Evolutionary conservation across 2,329 filamentous ascomycete genomes (phyloP), one percentile per base, ranked within the genome.

Genomic region (Verticillium albo-atrum): DNA sequence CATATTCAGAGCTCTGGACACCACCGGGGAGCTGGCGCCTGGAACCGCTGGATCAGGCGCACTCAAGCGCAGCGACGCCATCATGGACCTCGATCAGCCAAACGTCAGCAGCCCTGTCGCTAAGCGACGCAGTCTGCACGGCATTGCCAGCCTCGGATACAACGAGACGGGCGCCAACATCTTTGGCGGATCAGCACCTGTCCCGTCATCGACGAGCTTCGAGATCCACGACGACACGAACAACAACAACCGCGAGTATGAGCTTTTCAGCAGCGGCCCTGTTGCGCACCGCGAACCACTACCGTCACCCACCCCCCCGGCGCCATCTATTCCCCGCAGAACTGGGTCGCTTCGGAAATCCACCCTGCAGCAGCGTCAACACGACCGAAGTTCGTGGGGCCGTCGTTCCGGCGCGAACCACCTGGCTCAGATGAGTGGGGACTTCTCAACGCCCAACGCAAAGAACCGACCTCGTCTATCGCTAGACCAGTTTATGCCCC

Each of bases 1-100:
- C 15, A 73, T 82, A 32, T 73, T 83, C 51, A 82, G 82, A 63
- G 71, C 83, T n/a, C 69, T 79, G 17, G 83, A 86, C 56, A 71
- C 72, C 20, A 77, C 74, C 54, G 70, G 64, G 34, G 77, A 80
- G 64, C 66, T 77, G 56, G 75, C 79, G 54, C 75, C 79, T 55
- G 79, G 84, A 20, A 79, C 83, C 23, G 86, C 87, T 62, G 62
- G 62, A n/a, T 87, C 89, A 6, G 97, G 94, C 71, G 93, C 94
- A 5, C 78, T 98, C 66, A 97, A 98, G 81, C 88, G 95, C 67
- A 94, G 89, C 70, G 94, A 98, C 77, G 89, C 90, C 51, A 89
- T 89, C 56, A 94, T 96, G 90, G 92, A 91, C 68, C 77, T 96
- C 55, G 93, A 96, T 68, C 89, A 91, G 64, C 82, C 87, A 28